Conservation (phyloP, 768 basidiomycete species). For the Leccinum sublutescens region DNA sequence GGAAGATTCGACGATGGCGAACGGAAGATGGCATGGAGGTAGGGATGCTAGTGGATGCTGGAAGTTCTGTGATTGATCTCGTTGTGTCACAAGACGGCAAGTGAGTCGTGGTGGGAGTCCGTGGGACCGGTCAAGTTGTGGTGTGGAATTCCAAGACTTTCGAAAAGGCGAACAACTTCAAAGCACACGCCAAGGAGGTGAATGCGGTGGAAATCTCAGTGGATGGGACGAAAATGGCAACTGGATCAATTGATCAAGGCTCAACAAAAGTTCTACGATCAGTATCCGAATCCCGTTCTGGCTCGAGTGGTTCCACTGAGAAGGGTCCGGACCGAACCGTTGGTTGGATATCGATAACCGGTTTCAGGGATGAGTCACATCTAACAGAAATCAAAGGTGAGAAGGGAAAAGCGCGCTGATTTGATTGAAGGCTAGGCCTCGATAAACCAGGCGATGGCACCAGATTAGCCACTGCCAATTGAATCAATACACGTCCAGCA, state of each 20-base stretch:
- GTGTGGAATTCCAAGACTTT: neutral
- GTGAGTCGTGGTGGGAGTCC: neutral
- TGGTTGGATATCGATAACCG: neutral
- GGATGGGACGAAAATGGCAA: neutral
- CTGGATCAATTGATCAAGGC: too few species aligned
- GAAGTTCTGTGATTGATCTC: neutral
- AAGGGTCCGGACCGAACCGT: too few species aligned
- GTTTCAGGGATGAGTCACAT: neutral
- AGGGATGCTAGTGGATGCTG: neutral
- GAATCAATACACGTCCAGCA: neutral
- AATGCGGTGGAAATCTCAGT: neutral
- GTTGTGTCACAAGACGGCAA: neutral
- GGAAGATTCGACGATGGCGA: neutral
- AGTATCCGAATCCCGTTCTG: too few species aligned
- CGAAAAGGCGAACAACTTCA: neutral
- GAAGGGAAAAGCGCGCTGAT: neutral
- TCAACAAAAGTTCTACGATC: too few species aligned
- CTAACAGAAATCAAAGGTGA: neutral
- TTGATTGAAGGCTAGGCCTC: conserved; percentile 7
- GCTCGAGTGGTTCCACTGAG: too few species aligned
- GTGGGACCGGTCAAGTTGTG: neutral
- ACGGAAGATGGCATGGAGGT: neutral
- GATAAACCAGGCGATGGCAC: conserved; percentile 12
- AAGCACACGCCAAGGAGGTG: neutral
- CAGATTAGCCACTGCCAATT: conserved; percentile 2